Evolutionary conservation across 202 grass and related monocot species (phyloP), one percentile per base, ranked within the genome.

Genomic region (Zoysia matrella): DNA sequence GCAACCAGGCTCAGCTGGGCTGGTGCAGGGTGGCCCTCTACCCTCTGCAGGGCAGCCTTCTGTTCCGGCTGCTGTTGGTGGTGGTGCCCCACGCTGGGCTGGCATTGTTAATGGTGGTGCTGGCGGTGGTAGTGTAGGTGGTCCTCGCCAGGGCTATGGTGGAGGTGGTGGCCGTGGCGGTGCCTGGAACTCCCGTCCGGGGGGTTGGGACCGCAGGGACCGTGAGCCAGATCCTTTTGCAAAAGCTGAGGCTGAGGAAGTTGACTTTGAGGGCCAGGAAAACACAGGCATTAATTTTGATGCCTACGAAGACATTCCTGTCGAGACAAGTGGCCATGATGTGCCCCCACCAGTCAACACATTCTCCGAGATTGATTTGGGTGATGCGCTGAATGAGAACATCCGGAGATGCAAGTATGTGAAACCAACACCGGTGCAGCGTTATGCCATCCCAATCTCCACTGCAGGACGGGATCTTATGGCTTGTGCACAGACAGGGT

Each of bases 401-500:
- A 95, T 99, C 45, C 82, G 89, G 18, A 91, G 96, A 72, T 99
- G 96, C 87, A 89, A 89, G 71, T 99, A 99, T 78, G 96, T 99
- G 71, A 99, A 83, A 45, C 96, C 96, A 16, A 99, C 96, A 41
- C 96, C 96, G 0, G 91, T 99, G 47, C 96, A 99, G 88, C 85
- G 96, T 41, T 71, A 99, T 91, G 90, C 96, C 3, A 95, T 99
- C 61, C 96, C 96, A 6, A 99, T 99, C 52, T 85, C 85, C 60
- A 90, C 92, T 65, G 83, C 74, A 40, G 92, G 96, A 44, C 80
- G 92, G 71, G 96, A 99, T 83, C 93, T 99, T 63, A 99, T 99
- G 96, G 96, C 96, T 6, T 99, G 96, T 49, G 96, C 96, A 80
- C 96, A 99, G 85, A 99, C 96, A n/a, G 96, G 96, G 7, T 99